Base-by-base conservation (phyloP, 2,329 filamentous ascomycete genomes). In the Nannizziopsis arthrosporioides region DNA sequence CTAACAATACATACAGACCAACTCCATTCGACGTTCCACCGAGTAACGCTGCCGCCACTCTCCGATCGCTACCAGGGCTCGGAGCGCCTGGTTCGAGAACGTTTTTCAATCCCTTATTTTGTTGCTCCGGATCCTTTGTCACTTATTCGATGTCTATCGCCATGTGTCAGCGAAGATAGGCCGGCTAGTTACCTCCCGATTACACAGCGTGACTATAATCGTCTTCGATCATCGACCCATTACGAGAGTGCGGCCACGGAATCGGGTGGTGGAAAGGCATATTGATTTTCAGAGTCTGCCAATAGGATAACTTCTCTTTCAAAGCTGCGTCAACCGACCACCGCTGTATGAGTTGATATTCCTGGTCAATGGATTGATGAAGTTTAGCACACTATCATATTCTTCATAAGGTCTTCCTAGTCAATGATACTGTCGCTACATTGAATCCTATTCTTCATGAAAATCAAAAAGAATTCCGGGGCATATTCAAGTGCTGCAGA, bases 51-150 rank as follows among this genome's bases (percentile, higher is more conserved):
- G 2, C 73, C 73, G 11, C 67, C 67, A 1, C 54, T 63, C 0
- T 55, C 61, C 8, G 63, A 69, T 51, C 60, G 66, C 14, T 66
- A 60, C 49, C 63, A 59, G 39, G 68, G 63, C 1, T 56, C 57
- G 1, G 57, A 68, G 11, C 57, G 64, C 2, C 70, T 75, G 64
- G 75, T 73, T 2, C 62, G 64, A 30, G 67, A 70, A 15, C 63
- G 77, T 11, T 80, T 76, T 53, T 80, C 77, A 7, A 80, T 80
- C 45, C 75, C 76, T 0, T 80, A 78, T 56, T 80, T 81, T 48
- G 66, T 79, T 30, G 62, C 66, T 5, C 73, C 76, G 0, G 71
- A 77, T 52, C 63, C 68, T 2, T 64, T 71, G 38, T 63, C 68
- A 2, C 59, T 73, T 7, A 73, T 80, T 44, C 72, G 76, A 55